These are phyloP conservation scores for Amanita subjunquillea DNA, from an alignment of 768 basidiomycete species.

Conservation along the genomic window DNA sequence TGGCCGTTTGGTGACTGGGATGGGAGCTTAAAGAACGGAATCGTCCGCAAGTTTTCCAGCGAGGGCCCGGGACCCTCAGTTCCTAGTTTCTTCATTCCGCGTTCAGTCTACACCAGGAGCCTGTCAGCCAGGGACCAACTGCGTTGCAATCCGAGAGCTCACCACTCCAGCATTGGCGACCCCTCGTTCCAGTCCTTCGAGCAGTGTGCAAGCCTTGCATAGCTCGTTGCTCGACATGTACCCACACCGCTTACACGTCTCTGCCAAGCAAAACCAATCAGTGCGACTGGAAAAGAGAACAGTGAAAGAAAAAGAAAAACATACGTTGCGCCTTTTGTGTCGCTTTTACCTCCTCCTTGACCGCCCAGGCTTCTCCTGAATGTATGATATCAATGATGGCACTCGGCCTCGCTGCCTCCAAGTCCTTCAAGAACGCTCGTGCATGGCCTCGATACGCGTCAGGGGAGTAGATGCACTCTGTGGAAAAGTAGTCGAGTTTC, in stretches of 20 bases:
- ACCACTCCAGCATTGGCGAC: constrained; percentile 57
- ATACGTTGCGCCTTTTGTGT: constrained; percentile 78
- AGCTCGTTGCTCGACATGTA: constrained; percentile 96
- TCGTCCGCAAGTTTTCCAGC: constrained; percentile 64
- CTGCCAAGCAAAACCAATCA: constrained; percentile 27
- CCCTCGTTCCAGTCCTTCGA: constrained; percentile 87
- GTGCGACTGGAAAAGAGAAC: background rate
- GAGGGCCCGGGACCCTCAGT: constrained; percentile 47
- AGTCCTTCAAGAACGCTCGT: constrained; percentile 85
- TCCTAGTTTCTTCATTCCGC: constrained; percentile 51
- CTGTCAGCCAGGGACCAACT: background rate
- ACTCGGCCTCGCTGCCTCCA: constrained; percentile 89
- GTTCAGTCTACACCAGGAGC: constrained; percentile 42
- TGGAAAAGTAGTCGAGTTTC: constrained; percentile 97
- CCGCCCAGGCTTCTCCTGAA: constrained; percentile 86
- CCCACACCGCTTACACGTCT: constrained; percentile 85
- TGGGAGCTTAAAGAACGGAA: constrained; percentile 54
- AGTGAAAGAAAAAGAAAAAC: constrained; percentile 14
- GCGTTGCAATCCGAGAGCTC: constrained; percentile 17
- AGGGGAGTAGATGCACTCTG: constrained; percentile 98
- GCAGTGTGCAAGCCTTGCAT: constrained; percentile 88
- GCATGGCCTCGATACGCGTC: constrained; percentile 98
- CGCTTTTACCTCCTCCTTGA: constrained; percentile 76
- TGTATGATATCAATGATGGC: constrained; percentile 98
- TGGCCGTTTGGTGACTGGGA: constrained; percentile 18